Evolutionary conservation across 805 yeast genomes (phyloP), one percentile per base, ranked within the genome.

Genomic region (Metschnikowia bowlesiae): DNA sequence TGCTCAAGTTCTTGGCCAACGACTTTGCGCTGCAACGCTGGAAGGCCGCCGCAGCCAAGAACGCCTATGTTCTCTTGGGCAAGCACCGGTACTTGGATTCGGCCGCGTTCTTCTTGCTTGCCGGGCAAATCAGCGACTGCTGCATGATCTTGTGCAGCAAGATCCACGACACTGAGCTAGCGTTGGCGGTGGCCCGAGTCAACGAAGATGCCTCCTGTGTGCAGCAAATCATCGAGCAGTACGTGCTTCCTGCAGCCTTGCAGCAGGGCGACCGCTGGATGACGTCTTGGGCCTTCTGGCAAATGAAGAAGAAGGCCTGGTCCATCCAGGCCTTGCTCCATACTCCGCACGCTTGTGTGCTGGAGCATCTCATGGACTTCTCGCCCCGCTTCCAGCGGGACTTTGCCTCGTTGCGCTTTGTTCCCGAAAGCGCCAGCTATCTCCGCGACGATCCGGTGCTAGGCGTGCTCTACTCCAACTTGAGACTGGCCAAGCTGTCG

Each of bases 11-110:
- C 59, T 71, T 92, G 58, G 72, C 74, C 18, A 85, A 91, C 62
- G 94, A 94, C 62, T 92, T 91, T 64, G 68, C 71, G 4, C 81
- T 83, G 48, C 75, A 77, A 13, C 73, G 97, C 46, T 91, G 97
- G 97, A 80, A 75, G 57, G 75, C 87, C 0, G 97, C 97, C 1
- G 97, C 98, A 0, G 67, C 83, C 59, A 94, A 94, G 61, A 92
- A 92, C 68, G 98, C 98, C 0, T 92, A 82, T 73, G 98, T 89
- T 0, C 70, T 92, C 39, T 66, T 94, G 55, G 88, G 97, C 53
- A 89, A 89, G 61, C 99, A 91, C 65, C 72, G 98, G 39, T 87
- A 78, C 61, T 70, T 79, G 63, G 95, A 90, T 66, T 96, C 97
- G 0, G 97, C 97, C 0, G 83, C 85, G 22, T 91, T 94, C 64